phyloP scores from a whole-genome alignment of 2,329 filamentous ascomycete genomes.

The Colletotrichum aenigma region DNA sequence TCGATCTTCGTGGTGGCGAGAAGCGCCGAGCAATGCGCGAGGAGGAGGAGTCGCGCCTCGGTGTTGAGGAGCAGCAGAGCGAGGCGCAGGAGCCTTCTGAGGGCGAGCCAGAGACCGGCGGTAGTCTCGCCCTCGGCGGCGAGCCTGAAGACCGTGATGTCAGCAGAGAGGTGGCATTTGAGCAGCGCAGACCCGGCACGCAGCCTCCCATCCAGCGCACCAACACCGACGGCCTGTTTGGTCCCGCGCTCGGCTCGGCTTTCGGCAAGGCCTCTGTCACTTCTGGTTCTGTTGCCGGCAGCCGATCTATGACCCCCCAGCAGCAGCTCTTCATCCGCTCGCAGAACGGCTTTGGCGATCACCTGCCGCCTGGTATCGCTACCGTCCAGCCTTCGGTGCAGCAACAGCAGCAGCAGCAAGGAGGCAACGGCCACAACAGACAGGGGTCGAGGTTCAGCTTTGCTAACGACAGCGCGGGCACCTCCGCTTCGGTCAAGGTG shows the following conservation, averaged over 20 bases:
- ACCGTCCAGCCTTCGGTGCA: slow-evolving; percentile 58
- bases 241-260: slow-evolving; percentile 52
- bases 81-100: slow-evolving; percentile 61
- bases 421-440: slow-evolving; percentile 70
- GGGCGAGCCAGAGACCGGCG: slow-evolving; percentile 79
- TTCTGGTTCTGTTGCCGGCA: slow-evolving; percentile 61
- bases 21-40: slow-evolving; percentile 81
- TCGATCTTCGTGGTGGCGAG: slow-evolving; percentile 81
- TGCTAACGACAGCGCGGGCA: slow-evolving; percentile 72
- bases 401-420: slow-evolving; percentile 62
- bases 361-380: slow-evolving; percentile 63
- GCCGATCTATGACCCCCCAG: slow-evolving; percentile 79
- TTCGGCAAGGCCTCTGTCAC: slow-evolving; percentile 55
- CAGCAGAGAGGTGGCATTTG: slow-evolving; percentile 52
- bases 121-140: slow-evolving; percentile 86
- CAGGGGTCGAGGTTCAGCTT: slow-evolving; percentile 91
- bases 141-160: slow-evolving; percentile 84
- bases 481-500: slow-evolving; percentile 72
- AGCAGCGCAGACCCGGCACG: slow-evolving; percentile 68
- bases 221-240: slow-evolving; percentile 58
- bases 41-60: slow-evolving; percentile 63
- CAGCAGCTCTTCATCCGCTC: slow-evolving; percentile 75
- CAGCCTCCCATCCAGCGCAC: slow-evolving; percentile 79
- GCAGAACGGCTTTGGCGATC: slow-evolving; percentile 61
- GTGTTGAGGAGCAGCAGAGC: slow-evolving; percentile 50